Conservation (phyloP, 768 basidiomycete genomes). For the Naganishia friedmannii region DNA sequence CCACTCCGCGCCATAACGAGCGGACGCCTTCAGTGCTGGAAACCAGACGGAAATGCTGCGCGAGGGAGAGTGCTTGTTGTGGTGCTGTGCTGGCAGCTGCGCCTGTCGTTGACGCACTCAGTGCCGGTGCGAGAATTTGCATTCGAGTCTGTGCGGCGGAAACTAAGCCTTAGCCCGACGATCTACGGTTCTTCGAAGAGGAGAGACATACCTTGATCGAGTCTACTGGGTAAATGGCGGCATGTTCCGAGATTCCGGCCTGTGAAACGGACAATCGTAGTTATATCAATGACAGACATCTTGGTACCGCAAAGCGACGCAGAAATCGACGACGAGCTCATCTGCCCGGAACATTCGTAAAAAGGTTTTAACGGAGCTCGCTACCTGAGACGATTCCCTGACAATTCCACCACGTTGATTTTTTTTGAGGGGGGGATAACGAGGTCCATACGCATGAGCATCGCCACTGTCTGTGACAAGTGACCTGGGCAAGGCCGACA, state of each 20-base stretch:
- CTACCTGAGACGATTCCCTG: not conserved
- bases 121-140: constrained; percentile 65
- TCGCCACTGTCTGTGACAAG: too few species aligned
- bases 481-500: too few species aligned
- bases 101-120: constrained; percentile 33
- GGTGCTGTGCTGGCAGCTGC: constrained; percentile 27
- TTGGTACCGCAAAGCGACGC: too few species aligned
- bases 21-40: constrained; percentile 89
- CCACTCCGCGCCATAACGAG: constrained; percentile 91
- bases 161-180: not conserved
- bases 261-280: not conserved
- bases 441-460: too few species aligned
- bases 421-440: too few species aligned
- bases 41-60: constrained; percentile 58
- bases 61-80: constrained; percentile 34
- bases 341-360: too few species aligned
- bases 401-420: too few species aligned
- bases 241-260: constrained; percentile 97
- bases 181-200: not conserved
- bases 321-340: not conserved
- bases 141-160: constrained; percentile 75
- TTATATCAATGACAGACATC: not conserved
- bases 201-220: constrained; percentile 79
- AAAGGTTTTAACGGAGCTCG: not conserved
- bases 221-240: constrained; percentile 97